Conservation (phyloP, 306 rosid genomes). For the Dryas alaskensis region DNA sequence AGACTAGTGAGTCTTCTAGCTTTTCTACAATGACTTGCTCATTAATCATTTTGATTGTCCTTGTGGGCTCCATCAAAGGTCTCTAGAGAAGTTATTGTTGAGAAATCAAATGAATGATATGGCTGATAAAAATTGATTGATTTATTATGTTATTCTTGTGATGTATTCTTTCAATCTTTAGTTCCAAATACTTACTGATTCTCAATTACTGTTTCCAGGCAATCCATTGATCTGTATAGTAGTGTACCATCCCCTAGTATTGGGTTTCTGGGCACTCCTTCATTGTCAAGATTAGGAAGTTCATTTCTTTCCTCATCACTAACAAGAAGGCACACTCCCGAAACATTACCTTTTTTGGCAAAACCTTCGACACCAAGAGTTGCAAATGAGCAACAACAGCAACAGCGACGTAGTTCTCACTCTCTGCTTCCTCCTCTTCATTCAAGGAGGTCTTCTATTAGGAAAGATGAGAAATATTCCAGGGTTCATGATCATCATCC, state of each 20-base stretch:
- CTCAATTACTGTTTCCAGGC: slow-evolving; percentile 58
- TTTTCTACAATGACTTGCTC: neutral
- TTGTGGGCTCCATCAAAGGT: neutral
- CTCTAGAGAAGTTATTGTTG: no score
- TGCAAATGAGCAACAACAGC: slow-evolving; percentile 48
- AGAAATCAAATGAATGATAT: no score
- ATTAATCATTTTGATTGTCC: neutral
- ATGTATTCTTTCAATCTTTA: neutral
- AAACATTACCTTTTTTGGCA: slow-evolving; percentile 50
- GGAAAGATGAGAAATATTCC: slow-evolving; percentile 48
- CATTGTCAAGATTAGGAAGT: slow-evolving; percentile 81
- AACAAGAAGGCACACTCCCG: slow-evolving; percentile 96
- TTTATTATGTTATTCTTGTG: neutral
- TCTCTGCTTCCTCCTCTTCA: slow-evolving; percentile 62
- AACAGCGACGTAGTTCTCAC: slow-evolving; percentile 55
- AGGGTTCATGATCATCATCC: slow-evolving; percentile 62
- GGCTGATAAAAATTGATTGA: neutral
- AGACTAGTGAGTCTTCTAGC: no score
- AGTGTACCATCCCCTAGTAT: slow-evolving; percentile 86
- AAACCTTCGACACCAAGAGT: slow-evolving; percentile 52
- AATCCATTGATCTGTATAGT: slow-evolving; percentile 88
- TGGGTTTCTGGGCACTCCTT: slow-evolving; percentile 79
- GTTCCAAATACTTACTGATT: slow-evolving; percentile 13
- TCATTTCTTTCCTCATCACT: slow-evolving; percentile 85
- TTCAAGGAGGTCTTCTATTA: slow-evolving; percentile 45